phyloP scores from a whole-genome alignment of 257 asterid species.

The Scutellaria minor region DNA sequence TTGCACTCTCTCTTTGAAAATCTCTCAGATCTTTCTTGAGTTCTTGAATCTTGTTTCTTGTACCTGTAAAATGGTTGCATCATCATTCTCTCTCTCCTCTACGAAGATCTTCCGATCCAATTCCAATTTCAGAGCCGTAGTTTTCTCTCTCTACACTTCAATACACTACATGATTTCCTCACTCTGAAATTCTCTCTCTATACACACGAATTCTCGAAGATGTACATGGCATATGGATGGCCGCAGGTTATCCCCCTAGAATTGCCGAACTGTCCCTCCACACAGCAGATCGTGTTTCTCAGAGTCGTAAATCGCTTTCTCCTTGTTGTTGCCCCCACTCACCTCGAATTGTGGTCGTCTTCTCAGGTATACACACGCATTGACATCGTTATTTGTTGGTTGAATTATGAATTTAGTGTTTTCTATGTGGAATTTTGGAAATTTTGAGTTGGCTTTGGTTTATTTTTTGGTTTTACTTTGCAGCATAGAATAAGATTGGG shows the following conservation, averaged over 20 bases:
- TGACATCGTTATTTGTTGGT: constrained; percentile 9
- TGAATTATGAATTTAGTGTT: constrained; percentile 22
- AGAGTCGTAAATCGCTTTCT: constrained; percentile 78
- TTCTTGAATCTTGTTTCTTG: constrained; percentile 32
- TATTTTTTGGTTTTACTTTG: constrained; percentile 25
- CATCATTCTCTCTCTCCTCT: constrained; percentile 30
- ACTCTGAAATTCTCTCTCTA: constrained; percentile 25
- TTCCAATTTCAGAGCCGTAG: constrained; percentile 39
- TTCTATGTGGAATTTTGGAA: constrained; percentile 19
- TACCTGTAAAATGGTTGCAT: constrained; percentile 42
- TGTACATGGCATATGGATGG: constrained; percentile 99
- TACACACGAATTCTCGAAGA: constrained; percentile 44
- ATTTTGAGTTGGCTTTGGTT: constrained; percentile 13
- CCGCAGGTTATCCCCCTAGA: constrained; percentile 98
- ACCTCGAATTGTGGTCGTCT: constrained; percentile 94
- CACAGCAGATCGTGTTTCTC: constrained; percentile 78
- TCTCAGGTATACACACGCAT: constrained; percentile 59
- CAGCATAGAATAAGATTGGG: constrained; percentile 99
- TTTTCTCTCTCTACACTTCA: constrained; percentile 19
- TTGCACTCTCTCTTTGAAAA: not conserved
- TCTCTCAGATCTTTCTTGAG: too few relatives aligned
- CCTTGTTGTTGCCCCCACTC: constrained; percentile 83
- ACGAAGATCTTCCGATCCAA: constrained; percentile 40
- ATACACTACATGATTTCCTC: constrained; percentile 33
- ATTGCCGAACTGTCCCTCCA: constrained; percentile 57